These are phyloP conservation scores for Acanthochlamys bracteata DNA, from an alignment of 106 monocot genomes.

Conservation along the genomic window DNA sequence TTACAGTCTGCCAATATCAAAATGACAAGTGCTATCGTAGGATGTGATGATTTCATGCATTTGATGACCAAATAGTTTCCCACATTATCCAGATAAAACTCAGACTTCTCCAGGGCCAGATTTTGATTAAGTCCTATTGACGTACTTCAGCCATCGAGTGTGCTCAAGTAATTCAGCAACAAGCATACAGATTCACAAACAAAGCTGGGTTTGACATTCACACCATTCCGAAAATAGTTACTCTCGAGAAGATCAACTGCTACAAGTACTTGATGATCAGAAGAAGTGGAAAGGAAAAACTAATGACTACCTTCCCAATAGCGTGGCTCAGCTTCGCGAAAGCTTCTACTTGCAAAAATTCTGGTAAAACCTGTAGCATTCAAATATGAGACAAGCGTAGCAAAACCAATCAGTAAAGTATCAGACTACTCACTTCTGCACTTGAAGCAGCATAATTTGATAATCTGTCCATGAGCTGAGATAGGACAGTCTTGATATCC, in stretches of 20 bases:
- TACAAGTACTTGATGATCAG: not conserved
- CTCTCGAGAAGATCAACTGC: not conserved
- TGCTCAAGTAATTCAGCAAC: too few species aligned
- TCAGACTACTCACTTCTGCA: constrained; percentile 54
- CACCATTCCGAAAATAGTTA: not conserved
- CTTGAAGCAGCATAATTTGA: constrained; percentile 98
- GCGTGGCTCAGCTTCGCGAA: constrained; percentile 88
- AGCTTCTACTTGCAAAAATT: constrained; percentile 99
- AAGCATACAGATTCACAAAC: too few species aligned
- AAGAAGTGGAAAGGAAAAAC: not conserved
- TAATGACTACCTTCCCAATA: constrained; percentile 86
- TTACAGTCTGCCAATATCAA: too few species aligned
- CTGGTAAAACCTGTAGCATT: constrained; percentile 63
- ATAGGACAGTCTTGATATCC: constrained; percentile 89
- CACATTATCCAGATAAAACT: too few species aligned
- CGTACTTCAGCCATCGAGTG: too few species aligned
- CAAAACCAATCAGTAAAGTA: not conserved
- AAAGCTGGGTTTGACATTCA: too few species aligned
- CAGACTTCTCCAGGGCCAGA: too few species aligned
- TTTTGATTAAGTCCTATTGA: too few species aligned
- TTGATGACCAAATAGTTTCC: too few species aligned
- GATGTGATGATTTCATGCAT: too few species aligned
- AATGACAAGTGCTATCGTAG: too few species aligned
- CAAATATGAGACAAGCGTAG: constrained; percentile 5
- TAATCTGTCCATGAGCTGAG: constrained; percentile 92